phyloP scores from a whole-genome alignment of 371 early-diverging fungal species.

The Rhizopus sp. region DNA sequence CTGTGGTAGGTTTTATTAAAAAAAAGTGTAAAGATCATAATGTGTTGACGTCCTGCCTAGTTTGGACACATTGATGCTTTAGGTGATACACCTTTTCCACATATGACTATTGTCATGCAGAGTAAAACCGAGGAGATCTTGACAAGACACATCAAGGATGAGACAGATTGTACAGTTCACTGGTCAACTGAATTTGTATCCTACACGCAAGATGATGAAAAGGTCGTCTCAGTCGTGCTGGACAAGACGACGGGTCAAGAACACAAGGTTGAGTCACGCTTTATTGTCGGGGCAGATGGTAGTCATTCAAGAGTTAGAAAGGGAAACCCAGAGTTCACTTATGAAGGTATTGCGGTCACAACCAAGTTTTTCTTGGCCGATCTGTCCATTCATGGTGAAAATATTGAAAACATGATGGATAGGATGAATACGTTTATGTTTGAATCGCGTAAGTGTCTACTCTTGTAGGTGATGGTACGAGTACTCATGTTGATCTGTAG shows the following conservation, averaged over 20 bases:
- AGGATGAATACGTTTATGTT: slow-evolving; percentile 17
- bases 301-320: slow-evolving; percentile 43
- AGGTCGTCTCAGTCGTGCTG: slow-evolving; percentile 21
- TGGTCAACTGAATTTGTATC: slow-evolving; percentile 33
- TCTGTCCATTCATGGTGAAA: slow-evolving; percentile 21
- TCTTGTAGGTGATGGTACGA: background rate
- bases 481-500: slow-evolving; percentile 3
- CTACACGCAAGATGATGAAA: slow-evolving; percentile 32
- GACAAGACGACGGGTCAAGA: slow-evolving; percentile 9
- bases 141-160: slow-evolving; percentile 1
- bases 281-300: slow-evolving; percentile 46
- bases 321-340: slow-evolving; percentile 31
- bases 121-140: slow-evolving; percentile 28
- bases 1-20: slow-evolving; percentile 20
- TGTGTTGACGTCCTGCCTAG: slow-evolving; percentile 8
- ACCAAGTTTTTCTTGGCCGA: slow-evolving; percentile 38
- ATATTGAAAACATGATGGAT: slow-evolving; percentile 9
- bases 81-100: slow-evolving; percentile 33
- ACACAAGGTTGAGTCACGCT: slow-evolving; percentile 20
- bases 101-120: slow-evolving; percentile 35
- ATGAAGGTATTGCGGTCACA: slow-evolving; percentile 30
- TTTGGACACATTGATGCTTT: slow-evolving; percentile 17
- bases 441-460: slow-evolving; percentile 1
- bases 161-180: slow-evolving; percentile 18
- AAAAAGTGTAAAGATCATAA: background rate